Evolutionary conservation across 2,329 filamentous ascomycete genomes (phyloP).

Genomic region (Diaporthe citriasiana): DNA sequence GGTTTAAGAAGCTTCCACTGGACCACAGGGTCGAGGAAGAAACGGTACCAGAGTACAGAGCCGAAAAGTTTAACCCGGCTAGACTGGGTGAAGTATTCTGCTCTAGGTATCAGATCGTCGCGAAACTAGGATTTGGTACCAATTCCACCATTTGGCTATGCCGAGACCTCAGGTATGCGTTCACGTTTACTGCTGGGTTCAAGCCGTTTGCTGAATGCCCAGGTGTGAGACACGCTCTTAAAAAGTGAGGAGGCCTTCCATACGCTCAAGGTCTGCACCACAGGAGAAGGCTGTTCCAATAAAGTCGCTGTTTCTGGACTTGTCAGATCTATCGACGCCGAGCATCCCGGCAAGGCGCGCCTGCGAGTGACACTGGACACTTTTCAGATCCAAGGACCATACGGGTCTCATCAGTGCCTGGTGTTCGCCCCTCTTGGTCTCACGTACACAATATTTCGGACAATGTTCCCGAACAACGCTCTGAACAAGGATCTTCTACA

Average conservation of each 20-base stretch:
- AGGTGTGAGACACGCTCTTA: too few species aligned
- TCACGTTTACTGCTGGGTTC: background rate
- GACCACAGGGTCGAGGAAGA: background rate
- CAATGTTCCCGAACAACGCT: conserved; percentile 9
- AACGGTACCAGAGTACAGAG: background rate
- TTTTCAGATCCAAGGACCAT: background rate
- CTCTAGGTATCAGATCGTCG: background rate
- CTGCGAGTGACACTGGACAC: background rate
- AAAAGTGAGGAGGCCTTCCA: background rate
- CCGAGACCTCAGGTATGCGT: background rate
- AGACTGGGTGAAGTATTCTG: background rate
- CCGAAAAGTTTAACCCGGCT: background rate
- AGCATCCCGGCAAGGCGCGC: background rate
- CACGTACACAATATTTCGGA: background rate
- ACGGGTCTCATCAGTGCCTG: background rate
- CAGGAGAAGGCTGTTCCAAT: background rate
- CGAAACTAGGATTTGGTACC: background rate
- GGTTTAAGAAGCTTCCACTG: background rate
- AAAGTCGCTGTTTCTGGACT: background rate
- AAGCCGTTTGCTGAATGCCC: background rate
- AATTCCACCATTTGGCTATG: background rate
- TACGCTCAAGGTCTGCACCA: background rate
- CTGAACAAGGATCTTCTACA: conserved; percentile 27
- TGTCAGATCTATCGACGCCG: background rate
- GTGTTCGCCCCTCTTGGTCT: background rate